These are phyloP conservation scores for Barnettozyma vustinii DNA, from an alignment of 805 yeast genomes.

Conservation along the genomic window DNA sequence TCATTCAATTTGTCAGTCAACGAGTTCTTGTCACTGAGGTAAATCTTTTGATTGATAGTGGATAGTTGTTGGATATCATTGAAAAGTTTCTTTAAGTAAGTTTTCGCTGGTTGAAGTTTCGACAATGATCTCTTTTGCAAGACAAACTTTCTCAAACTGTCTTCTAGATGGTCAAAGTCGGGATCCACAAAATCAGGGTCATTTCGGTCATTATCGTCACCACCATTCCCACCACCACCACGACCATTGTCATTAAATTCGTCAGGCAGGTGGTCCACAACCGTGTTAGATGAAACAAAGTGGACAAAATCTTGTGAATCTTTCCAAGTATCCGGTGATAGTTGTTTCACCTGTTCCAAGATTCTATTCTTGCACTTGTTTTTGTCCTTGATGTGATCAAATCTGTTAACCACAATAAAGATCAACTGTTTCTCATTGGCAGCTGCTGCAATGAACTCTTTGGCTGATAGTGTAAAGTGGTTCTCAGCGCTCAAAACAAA, in stretches of 20 bases:
- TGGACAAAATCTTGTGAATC: slow-evolving; percentile 90
- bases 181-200: slow-evolving; percentile 36
- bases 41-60: slow-evolving; percentile 52
- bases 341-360: slow-evolving; percentile 73
- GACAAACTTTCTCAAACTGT: slow-evolving; percentile 77
- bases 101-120: slow-evolving; percentile 88
- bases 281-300: slow-evolving; percentile 68
- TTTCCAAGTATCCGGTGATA: slow-evolving; percentile 89
- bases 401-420: slow-evolving; percentile 90
- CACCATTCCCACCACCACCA: slow-evolving; percentile 32
- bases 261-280: slow-evolving; percentile 32
- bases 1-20: slow-evolving; percentile 45
- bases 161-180: slow-evolving; percentile 79
- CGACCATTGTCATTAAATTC: slow-evolving; percentile 33
- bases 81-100: slow-evolving; percentile 67
- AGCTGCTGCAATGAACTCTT: slow-evolving; percentile 86
- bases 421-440: slow-evolving; percentile 88
- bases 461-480: slow-evolving; percentile 89
- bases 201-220: slow-evolving; percentile 25
- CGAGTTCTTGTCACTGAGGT: slow-evolving; percentile 43
- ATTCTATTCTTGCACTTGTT: slow-evolving; percentile 72
- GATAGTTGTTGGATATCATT: slow-evolving; percentile 60
- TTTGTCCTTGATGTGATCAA: slow-evolving; percentile 80
- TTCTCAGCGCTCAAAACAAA: slow-evolving; percentile 96
- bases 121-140: slow-evolving; percentile 86